Base-by-base conservation (phyloP, 1,284 basidiomycete species). In the Earliella scabrosa region DNA sequence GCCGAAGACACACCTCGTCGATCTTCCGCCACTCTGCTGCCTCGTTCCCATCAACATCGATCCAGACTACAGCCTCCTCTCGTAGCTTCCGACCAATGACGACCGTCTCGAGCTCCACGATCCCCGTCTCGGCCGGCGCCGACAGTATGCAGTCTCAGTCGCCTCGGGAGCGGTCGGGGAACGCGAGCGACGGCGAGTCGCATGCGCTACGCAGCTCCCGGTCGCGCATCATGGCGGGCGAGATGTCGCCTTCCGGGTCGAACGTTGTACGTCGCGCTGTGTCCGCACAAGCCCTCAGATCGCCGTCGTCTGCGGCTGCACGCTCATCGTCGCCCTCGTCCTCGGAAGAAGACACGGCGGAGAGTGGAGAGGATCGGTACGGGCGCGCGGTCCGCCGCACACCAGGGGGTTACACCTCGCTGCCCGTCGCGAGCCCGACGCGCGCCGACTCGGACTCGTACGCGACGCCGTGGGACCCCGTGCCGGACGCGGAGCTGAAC, bases 401-500 rank as follows among this genome's bases (percentile, higher is more conserved):
- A 7, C 45, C 54, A 10, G 61, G 64, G 34, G 56, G 57, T 34
- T 66, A 68, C 41, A 27, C 63, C 5, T 52, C 65, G 26, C 45
- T 63, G 31, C 56, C 56, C 7, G 46, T 48, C 20, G 54, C 52
- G 24, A 60, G 43, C 38, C 53, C 54, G 13, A 48, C 43, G 27
- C 54, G 36, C 26, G 23, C 16, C 18, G 50, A 45, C 26, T 13
- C 27, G 2, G 29, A 31, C n/a, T n/a, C n/a, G n/a, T n/a, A 21
- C 44, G 24, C 9, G 18, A 18, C 16, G 14, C 29, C 51, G 35
- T 53, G 57, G 62, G 54, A 50, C 26, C 56, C 59, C 9, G 48
- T 61, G 2, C 56, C 65, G n/a, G 71, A 78, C 46, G 59, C 65
- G 14, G 77, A 80, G 23, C 63, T 79, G 16, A 69, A 73, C 46